A percentile compares a stretch with the other conserved stretches of the same genome.
phyloP scores from a whole-genome alignment of 495 filamentous ascomycete species.

The Tuber brumale region DNA sequence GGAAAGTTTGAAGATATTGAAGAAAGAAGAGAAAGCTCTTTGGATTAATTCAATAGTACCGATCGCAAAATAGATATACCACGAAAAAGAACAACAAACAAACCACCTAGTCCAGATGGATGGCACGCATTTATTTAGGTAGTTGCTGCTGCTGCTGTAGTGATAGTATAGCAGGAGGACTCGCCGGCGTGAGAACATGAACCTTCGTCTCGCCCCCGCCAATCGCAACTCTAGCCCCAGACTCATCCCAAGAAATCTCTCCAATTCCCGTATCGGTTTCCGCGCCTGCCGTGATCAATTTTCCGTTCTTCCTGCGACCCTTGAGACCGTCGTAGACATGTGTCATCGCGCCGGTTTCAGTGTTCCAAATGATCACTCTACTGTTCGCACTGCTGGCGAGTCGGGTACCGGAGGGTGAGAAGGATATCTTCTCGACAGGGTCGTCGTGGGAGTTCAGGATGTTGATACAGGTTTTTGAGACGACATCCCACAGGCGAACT shows the following conservation, averaged over 20 bases:
- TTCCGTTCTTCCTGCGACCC: slow-evolving; percentile 33
- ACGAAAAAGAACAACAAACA: slow-evolving; percentile 20
- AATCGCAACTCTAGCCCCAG: slow-evolving; percentile 33
- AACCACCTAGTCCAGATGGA: slow-evolving; percentile 13
- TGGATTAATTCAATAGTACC: slow-evolving; percentile 3
- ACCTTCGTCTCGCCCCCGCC: slow-evolving; percentile 37
- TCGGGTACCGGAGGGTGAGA: slow-evolving; percentile 36
- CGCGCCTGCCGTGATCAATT: neutral
- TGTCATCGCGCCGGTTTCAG: slow-evolving; percentile 32
- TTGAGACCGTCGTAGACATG: slow-evolving; percentile 39
- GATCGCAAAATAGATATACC: slow-evolving; percentile 2
- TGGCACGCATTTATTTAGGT: neutral
- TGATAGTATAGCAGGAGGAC: neutral
- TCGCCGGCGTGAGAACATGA: slow-evolving; percentile 13
- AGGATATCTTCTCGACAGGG: slow-evolving; percentile 38
- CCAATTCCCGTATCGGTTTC: slow-evolving; percentile 25
- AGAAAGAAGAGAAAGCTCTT: neutral
- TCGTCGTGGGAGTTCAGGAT: slow-evolving; percentile 29
- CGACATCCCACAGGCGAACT: slow-evolving; percentile 36
- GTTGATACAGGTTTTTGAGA: slow-evolving; percentile 25
- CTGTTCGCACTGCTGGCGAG: slow-evolving; percentile 38
- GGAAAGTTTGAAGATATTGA: neutral
- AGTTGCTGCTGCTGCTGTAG: neutral
- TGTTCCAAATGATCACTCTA: slow-evolving; percentile 32
- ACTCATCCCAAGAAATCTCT: slow-evolving; percentile 38